Percentiles rank a stretch among this genome's conserved stretches.
Conservation (phyloP, 495 filamentous ascomycete species). For the Neurospora intermedia region DNA sequence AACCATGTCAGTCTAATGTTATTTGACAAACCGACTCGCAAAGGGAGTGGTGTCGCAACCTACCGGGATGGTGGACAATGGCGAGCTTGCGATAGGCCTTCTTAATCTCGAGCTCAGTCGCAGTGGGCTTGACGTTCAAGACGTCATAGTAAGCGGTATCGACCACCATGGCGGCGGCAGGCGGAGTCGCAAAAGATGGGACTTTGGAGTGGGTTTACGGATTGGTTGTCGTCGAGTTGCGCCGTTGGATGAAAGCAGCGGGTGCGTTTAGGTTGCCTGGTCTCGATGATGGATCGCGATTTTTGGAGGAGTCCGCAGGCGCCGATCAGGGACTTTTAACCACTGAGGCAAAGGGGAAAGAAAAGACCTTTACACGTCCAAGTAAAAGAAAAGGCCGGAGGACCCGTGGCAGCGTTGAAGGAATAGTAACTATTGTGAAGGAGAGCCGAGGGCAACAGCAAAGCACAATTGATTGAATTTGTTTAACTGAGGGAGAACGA, state of each 20-base stretch:
- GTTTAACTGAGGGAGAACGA: background rate
- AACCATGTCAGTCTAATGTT: conserved; percentile 3
- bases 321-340: background rate
- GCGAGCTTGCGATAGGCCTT: conserved; percentile 98
- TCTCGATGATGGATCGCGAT: background rate
- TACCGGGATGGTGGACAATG: conserved; percentile 58
- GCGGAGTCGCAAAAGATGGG: background rate
- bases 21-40: background rate
- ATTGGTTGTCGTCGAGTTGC: background rate
- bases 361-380: background rate
- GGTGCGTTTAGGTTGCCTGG: background rate
- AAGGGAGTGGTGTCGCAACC: conserved; percentile 6
- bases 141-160: conserved; percentile 86
- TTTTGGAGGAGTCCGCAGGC: background rate
- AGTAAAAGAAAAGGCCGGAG: background rate
- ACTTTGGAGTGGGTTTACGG: background rate
- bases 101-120: conserved; percentile 95
- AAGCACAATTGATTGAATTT: conserved; percentile 1
- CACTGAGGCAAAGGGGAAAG: background rate
- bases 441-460: background rate
- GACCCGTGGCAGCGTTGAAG: background rate
- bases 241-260: background rate
- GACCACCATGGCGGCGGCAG: conserved; percentile 54
- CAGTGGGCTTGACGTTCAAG: conserved; percentile 76
- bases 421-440: background rate